phyloP scores from a whole-genome alignment of 176 grass and related monocot genomes.

The barley (Hordeum vulgare) region DNA sequence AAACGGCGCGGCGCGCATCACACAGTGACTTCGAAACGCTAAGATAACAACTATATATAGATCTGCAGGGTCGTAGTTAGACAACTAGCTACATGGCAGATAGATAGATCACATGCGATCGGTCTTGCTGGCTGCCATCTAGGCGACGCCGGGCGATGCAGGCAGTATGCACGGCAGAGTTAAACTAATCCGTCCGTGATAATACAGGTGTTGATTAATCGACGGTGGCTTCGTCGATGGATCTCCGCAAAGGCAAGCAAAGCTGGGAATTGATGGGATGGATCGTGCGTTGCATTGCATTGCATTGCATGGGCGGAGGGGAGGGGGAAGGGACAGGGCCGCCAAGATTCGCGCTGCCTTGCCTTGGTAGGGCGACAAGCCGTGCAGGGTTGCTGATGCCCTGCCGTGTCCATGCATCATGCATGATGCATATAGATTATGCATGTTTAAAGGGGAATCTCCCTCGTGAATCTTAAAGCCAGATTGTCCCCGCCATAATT shows the following conservation, averaged over 20 bases:
- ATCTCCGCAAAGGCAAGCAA: constrained; percentile 15
- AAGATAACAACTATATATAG: not conserved
- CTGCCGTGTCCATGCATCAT: not conserved
- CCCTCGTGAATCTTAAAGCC: constrained; percentile 37
- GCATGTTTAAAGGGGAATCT: constrained; percentile 34
- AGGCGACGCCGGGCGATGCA: not conserved
- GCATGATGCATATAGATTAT: too few species aligned
- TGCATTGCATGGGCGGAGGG: not conserved
- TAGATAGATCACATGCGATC: constrained; percentile 39
- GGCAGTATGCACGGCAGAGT: constrained; percentile 8
- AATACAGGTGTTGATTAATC: not conserved
- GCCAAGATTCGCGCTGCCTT: constrained; percentile 62
- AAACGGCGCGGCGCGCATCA: constrained; percentile 23
- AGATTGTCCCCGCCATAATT: constrained; percentile 20
- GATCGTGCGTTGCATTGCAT: not conserved
- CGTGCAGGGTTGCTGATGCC: constrained; percentile 24
- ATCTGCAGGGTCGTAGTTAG: not conserved
- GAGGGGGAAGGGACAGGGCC: not conserved
- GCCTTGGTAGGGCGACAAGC: constrained; percentile 51
- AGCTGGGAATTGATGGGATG: not conserved
- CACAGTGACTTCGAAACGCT: constrained; percentile 38
- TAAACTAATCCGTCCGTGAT: constrained; percentile 14
- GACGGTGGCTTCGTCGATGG: not conserved
- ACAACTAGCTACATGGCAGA: constrained; percentile 5
- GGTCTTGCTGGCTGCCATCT: constrained; percentile 1